Conservation (phyloP, 2,329 filamentous ascomycete species). For the Trichoderma semiorbis region DNA sequence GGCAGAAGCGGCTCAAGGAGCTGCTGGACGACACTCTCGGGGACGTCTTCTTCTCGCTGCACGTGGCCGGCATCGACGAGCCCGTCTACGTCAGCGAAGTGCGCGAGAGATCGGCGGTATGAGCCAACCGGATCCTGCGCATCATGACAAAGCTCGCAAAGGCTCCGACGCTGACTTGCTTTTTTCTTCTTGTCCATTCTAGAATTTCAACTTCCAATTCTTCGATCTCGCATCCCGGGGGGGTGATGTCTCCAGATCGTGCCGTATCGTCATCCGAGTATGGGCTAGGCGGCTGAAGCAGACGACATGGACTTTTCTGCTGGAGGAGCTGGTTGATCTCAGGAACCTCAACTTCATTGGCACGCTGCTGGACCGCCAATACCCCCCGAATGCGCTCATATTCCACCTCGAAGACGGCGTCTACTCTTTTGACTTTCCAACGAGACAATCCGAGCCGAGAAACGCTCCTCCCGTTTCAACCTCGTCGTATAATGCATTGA, state of each 20-base stretch:
- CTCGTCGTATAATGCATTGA: slow-evolving; percentile 82
- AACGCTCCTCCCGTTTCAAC: slow-evolving; percentile 54
- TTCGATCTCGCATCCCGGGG: slow-evolving; percentile 70
- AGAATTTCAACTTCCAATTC: slow-evolving; percentile 84
- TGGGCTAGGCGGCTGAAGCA: slow-evolving; percentile 63
- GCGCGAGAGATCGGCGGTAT: slow-evolving; percentile 67
- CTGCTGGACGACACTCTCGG: slow-evolving; percentile 69
- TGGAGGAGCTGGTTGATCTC: slow-evolving; percentile 71
- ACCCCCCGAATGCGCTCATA: slow-evolving; percentile 78
- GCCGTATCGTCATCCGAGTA: slow-evolving; percentile 64
- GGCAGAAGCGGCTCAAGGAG: slow-evolving; percentile 75
- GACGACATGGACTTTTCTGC: slow-evolving; percentile 56
- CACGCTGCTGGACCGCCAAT: slow-evolving; percentile 63
- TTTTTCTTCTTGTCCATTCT: background rate
- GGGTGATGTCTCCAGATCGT: slow-evolving; percentile 61
- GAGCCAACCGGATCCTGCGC: slow-evolving; percentile 14
- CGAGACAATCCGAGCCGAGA: slow-evolving; percentile 48
- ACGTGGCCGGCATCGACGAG: slow-evolving; percentile 61
- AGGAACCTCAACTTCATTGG: slow-evolving; percentile 75
- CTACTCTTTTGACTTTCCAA: slow-evolving; percentile 72
- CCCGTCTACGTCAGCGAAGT: slow-evolving; percentile 91
- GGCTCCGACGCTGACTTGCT: background rate
- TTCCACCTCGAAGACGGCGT: slow-evolving; percentile 85
- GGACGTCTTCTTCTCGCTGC: slow-evolving; percentile 87
- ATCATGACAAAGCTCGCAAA: background rate